Percentiles rank a stretch among this genome's conserved stretches.
Evolutionary conservation across 179 eudicot species (phyloP).

Genomic region (Spinacia oleracea): DNA sequence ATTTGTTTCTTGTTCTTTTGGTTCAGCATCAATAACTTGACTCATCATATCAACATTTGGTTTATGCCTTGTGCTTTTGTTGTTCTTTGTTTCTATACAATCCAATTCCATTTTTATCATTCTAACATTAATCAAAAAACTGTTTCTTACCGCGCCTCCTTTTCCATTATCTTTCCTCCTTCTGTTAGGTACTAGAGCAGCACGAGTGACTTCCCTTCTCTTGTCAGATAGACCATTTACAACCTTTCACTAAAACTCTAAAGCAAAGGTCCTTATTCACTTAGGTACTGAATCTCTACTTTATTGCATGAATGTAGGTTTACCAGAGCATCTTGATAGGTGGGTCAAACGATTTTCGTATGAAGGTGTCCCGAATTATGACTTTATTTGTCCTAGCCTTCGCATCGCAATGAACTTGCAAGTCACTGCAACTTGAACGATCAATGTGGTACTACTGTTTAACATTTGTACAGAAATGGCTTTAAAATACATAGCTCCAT

Average conservation of each 20-base stretch:
- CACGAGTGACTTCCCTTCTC: constrained; percentile 17
- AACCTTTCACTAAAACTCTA: constrained; percentile 5
- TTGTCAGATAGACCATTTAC: constrained; percentile 3
- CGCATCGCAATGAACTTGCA: background rate
- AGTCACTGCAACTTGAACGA: background rate
- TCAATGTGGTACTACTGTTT: background rate
- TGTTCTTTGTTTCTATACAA: background rate
- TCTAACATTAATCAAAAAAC: background rate
- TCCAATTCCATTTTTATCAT: constrained; percentile 2
- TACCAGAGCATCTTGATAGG: constrained; percentile 5
- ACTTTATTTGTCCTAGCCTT: background rate
- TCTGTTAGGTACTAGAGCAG: constrained; percentile 8
- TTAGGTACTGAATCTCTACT: constrained; percentile 13
- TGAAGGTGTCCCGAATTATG: constrained; percentile 4
- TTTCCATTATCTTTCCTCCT: background rate
- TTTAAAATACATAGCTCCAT: background rate
- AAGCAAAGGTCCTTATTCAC: constrained; percentile 19
- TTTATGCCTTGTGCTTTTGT: background rate
- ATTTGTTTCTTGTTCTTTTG: background rate
- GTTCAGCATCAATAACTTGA: background rate
- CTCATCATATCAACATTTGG: background rate
- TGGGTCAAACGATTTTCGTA: background rate
- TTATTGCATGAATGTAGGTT: constrained; percentile 1
- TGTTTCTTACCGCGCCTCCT: background rate
- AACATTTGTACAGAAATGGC: background rate